Percentiles rank a stretch among this genome's conserved stretches.
These are phyloP conservation scores for Ophiostoma piceae DNA, from an alignment of 2,329 filamentous ascomycete species.

Conservation along the genomic window DNA sequence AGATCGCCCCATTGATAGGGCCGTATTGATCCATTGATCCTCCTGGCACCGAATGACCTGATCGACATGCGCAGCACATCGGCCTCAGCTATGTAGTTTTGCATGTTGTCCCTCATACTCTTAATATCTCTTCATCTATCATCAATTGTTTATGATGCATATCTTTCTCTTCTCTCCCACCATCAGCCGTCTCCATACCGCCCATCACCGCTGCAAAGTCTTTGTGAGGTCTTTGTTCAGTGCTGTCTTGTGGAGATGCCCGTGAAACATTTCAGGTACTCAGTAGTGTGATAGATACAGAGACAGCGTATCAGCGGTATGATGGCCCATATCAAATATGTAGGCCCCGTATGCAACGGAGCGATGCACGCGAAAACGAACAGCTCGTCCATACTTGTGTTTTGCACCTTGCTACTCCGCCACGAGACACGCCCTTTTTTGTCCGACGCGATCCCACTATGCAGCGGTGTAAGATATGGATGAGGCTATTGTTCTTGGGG, in stretches of 20 bases:
- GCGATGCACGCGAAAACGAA: neutral
- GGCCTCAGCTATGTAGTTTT: neutral
- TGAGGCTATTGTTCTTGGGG: neutral
- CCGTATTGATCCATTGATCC: neutral
- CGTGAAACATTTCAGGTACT: neutral
- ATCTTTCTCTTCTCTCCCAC: neutral
- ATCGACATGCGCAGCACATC: neutral
- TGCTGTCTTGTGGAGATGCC: neutral
- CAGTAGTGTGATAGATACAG: too few species aligned
- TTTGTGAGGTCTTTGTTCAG: neutral
- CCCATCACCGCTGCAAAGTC: neutral
- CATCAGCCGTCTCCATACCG: neutral
- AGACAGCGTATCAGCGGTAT: neutral
- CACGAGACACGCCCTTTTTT: neutral
- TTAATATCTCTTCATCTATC: neutral
- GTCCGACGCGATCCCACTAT: neutral
- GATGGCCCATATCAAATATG: neutral
- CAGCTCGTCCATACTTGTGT: neutral
- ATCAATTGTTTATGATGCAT: neutral
- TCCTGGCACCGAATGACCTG: constrained; percentile 1
- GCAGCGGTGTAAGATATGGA: neutral
- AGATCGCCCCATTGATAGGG: neutral
- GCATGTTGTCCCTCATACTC: neutral
- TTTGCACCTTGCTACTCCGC: neutral
- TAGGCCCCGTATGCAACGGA: constrained; percentile 3